These are phyloP conservation scores for Saprolegnia parasitica DNA, from an alignment of 352 stramenopile genomes.

Conservation along the genomic window DNA sequence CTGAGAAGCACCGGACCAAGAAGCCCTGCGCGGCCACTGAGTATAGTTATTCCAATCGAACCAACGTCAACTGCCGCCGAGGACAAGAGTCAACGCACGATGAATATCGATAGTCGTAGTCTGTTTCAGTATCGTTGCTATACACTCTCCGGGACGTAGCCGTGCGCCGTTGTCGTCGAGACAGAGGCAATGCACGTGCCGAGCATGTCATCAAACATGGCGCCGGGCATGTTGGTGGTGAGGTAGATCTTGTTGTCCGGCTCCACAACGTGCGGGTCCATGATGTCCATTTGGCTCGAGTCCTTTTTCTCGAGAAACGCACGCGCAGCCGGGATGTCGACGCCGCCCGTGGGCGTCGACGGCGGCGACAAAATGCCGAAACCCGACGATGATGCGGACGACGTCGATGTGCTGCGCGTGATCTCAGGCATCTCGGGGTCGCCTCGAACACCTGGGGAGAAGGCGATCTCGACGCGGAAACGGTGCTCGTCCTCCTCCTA, in stretches of 20 bases:
- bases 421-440: slow-evolving; percentile 22
- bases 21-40: too few relatives aligned
- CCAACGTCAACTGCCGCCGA: neutral
- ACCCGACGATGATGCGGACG: slow-evolving; percentile 12
- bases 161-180: slow-evolving; percentile 32
- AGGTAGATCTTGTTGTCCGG: slow-evolving; percentile 70
- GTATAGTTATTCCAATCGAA: too few relatives aligned
- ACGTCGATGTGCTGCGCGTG: slow-evolving; percentile 27
- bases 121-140: too few relatives aligned
- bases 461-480: slow-evolving; percentile 83
- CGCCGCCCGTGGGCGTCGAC: slow-evolving; percentile 6
- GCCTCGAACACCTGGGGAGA: slow-evolving; percentile 56
- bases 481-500: slow-evolving; percentile 78
- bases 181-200: slow-evolving; percentile 77
- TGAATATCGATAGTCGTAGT: neutral
- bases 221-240: slow-evolving; percentile 78
- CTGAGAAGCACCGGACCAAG: too few relatives aligned
- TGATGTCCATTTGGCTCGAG: slow-evolving; percentile 28
- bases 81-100: neutral
- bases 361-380: slow-evolving; percentile 18
- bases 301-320: slow-evolving; percentile 15
- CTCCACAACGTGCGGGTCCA: slow-evolving; percentile 32
- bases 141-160: slow-evolving; percentile 23
- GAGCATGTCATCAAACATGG: slow-evolving; percentile 88
- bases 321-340: neutral